These are phyloP conservation scores for Azolla pinnata DNA, from an alignment of 75 land plant genomes.

Conservation along the genomic window DNA sequence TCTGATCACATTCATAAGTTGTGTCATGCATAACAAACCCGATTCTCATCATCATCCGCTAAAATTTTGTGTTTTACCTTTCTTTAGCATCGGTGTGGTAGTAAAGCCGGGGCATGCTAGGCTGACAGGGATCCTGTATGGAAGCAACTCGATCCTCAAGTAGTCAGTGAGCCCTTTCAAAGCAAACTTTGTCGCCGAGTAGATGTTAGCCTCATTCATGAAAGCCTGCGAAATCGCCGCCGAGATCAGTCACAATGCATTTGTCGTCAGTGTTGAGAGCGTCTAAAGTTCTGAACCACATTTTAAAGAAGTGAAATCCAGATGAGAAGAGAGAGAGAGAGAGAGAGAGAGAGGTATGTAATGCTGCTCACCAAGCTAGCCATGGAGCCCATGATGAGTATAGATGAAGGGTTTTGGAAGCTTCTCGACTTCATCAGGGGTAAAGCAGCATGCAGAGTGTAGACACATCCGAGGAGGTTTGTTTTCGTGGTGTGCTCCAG, in stretches of 20 bases:
- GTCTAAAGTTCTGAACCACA: no score
- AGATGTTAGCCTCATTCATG: constrained; percentile 19
- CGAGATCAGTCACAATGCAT: no score
- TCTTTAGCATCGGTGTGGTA: constrained; percentile 24
- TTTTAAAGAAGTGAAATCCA: no score
- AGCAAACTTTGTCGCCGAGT: constrained; percentile 25
- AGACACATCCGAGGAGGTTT: constrained; percentile 12
- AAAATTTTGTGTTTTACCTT: constrained; percentile 18
- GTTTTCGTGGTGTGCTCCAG: constrained; percentile 11
- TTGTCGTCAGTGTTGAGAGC: no score
- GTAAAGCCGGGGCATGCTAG: constrained; percentile 27
- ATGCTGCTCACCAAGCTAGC: constrained; percentile 11
- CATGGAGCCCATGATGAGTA: constrained; percentile 8
- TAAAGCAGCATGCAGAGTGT: constrained; percentile 18
- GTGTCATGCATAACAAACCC: no score
- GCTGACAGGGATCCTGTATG: constrained; percentile 18
- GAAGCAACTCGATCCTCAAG: constrained; percentile 20
- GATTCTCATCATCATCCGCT: no score
- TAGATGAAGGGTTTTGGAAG: neutral
- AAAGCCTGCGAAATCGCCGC: constrained; percentile 10
- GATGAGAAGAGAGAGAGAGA: neutral
- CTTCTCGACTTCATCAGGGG: constrained; percentile 18
- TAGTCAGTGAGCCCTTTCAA: constrained; percentile 17
- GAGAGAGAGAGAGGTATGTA: neutral
- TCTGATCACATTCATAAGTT: no score